Evolutionary conservation across 345 rosid genomes (phyloP), one percentile per base, ranked within the genome.

Genomic region (Eucalyptus urophylla): DNA sequence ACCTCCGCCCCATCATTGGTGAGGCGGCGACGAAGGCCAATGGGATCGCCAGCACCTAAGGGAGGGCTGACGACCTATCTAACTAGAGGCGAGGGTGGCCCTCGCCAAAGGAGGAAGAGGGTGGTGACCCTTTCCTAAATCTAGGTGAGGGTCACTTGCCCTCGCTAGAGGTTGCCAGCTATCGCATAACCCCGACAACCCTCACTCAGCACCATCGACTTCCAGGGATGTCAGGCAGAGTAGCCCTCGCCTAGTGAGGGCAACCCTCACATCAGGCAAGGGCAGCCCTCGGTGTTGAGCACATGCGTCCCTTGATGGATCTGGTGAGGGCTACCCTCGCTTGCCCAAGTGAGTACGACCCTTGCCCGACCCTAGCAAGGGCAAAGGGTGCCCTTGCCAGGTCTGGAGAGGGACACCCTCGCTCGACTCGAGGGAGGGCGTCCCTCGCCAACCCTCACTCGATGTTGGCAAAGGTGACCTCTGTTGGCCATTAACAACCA

Each of bases 301-400:
- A 8, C 0, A 53, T 0, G 24, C 0, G 0, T 19, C 56, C 1
- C 56, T 53, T 10, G 0, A 0, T 0, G 56, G 2, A 53, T 53
- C 0, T 53, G 0, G 56, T 53, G 24, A 53, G 10, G 2, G 10
- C 56, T 19, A 53, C 24, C 56, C 56, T 53, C 2, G 4, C 58
- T 0, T 53, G 5, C 58, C 24, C 58, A 53, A 53, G 58, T 53
- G 24, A 53, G 58, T 53, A 53, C 0, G 2, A 53, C 25, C 24
- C 0, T 53, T 53, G 24, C 58, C 2, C 25, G 0, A 53, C 58
- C 58, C 2, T 53, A 3, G 58, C 24, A 53, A 53, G 24, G 5
- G 58, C 58, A 53, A 53, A 2, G 58, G 58, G 24, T 53, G 25
- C 58, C 11, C 58, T 53, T 0, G 5, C 2, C 2, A 0, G 0